These are phyloP conservation scores for Tylopilus orsonianus DNA, from an alignment of 1,284 basidiomycete species.

Conservation along the genomic window DNA sequence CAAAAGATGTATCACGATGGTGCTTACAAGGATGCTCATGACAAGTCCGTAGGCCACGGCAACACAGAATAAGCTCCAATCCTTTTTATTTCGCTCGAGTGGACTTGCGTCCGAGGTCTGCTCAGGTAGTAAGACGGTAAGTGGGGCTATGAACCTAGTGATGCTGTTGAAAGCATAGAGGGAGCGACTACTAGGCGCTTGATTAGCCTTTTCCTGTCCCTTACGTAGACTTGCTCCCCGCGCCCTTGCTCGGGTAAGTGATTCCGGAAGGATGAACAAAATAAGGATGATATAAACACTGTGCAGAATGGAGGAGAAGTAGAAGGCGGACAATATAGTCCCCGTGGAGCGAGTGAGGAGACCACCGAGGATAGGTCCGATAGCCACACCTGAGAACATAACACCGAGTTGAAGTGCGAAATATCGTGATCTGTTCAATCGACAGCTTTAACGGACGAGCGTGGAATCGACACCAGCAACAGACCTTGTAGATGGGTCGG, in stretches of 20 bases:
- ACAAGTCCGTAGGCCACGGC: slow-evolving; percentile 56
- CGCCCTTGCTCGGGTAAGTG: slow-evolving; percentile 46
- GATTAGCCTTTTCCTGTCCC: slow-evolving; percentile 7
- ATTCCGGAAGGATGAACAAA: slow-evolving; percentile 74
- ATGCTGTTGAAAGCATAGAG: slow-evolving; percentile 33
- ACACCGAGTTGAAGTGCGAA: slow-evolving; percentile 67
- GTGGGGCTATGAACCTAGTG: slow-evolving; percentile 63
- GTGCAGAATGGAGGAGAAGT: slow-evolving; percentile 53
- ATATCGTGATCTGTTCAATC: slow-evolving; percentile 47
- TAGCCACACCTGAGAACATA: slow-evolving; percentile 62
- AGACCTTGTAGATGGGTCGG: slow-evolving; percentile 27
- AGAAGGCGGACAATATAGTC: slow-evolving; percentile 68
- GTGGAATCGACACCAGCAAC: background rate
- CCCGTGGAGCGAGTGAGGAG: slow-evolving; percentile 61
- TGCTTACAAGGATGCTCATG: slow-evolving; percentile 57
- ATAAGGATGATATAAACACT: slow-evolving; percentile 49
- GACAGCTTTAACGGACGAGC: background rate
- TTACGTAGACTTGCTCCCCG: slow-evolving; percentile 18
- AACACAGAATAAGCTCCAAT: slow-evolving; percentile 71
- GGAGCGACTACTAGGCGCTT: slow-evolving; percentile 1
- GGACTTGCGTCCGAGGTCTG: slow-evolving; percentile 32
- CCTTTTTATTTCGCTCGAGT: slow-evolving; percentile 43
- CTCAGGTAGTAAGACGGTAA: slow-evolving; percentile 63
- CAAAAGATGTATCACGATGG: background rate
- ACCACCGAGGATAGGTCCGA: slow-evolving; percentile 74